A percentile compares a stretch with the other conserved stretches of the same genome.
Conservation (phyloP, 208 protist genomes). For the Acanthamoeba sp. region DNA sequence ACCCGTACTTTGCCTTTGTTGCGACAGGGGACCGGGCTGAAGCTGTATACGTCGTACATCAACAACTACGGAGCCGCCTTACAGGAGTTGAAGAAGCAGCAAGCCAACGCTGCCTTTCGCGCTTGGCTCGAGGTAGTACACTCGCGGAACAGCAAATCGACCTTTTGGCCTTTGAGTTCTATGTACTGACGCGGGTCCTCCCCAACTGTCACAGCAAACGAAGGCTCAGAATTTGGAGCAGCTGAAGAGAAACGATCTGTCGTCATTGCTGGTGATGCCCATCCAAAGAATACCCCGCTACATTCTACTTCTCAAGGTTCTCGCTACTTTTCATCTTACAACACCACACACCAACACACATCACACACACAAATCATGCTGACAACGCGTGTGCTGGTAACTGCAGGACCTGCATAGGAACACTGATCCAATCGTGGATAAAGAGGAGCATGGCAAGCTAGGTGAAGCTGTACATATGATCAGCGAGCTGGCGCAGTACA, state of each 20-base stretch:
- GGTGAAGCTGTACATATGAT: constrained; percentile 39
- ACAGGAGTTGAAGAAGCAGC: constrained; percentile 46
- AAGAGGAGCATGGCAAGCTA: constrained; percentile 32
- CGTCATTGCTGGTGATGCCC: constrained; percentile 61
- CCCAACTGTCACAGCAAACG: constrained; percentile 24
- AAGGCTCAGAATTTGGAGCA: constrained; percentile 53
- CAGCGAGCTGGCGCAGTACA: constrained; percentile 69
- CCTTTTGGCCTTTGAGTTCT: too few relatives aligned
- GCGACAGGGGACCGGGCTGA: constrained; percentile 50
- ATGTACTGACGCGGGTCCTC: background rate
- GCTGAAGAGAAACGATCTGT: constrained; percentile 55
- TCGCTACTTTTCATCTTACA: too few relatives aligned
- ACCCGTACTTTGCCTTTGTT: background rate
- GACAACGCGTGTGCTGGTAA: background rate
- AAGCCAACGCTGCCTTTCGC: constrained; percentile 17
- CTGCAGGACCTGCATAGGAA: constrained; percentile 46
- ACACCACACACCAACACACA: background rate
- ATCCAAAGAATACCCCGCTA: constrained; percentile 73
- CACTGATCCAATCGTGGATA: constrained; percentile 1
- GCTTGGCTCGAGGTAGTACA: constrained; percentile 53
- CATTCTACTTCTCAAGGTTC: constrained; percentile 63
- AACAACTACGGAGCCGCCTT: constrained; percentile 54
- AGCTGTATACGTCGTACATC: constrained; percentile 69
- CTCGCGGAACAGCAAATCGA: too few relatives aligned
- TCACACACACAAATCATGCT: too few relatives aligned